Percentiles rank a stretch among this genome's conserved stretches.
Conservation (phyloP, 768 basidiomycete genomes). For the Boletus reticuloceps region DNA sequence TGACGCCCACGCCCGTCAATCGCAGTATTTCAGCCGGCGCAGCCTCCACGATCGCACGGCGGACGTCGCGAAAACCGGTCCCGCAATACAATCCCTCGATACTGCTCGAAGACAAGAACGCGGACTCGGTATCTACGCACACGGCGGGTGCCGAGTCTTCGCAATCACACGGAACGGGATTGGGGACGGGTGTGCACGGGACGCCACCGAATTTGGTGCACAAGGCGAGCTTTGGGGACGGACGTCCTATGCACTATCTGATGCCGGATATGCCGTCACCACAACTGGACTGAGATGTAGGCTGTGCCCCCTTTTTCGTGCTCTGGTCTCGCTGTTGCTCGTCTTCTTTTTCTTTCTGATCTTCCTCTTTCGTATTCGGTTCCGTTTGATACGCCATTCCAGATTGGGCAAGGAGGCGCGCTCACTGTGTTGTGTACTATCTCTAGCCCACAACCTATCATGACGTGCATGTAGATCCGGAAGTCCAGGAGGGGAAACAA, state of each 20-base stretch:
- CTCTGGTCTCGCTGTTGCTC: background rate
- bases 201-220: slow-evolving; percentile 30
- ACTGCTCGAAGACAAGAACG: slow-evolving; percentile 20
- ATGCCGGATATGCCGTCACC: slow-evolving; percentile 56
- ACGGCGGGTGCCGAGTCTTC: slow-evolving; percentile 27
- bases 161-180: slow-evolving; percentile 26
- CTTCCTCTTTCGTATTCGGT: slow-evolving; percentile 2
- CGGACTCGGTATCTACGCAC: slow-evolving; percentile 21
- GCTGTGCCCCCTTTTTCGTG: background rate
- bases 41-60: slow-evolving; percentile 25
- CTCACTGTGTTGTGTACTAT: slow-evolving; percentile 1
- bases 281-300: slow-evolving; percentile 23
- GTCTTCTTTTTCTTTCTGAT: background rate
- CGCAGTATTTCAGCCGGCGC: slow-evolving; percentile 29
- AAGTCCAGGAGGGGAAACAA: background rate
- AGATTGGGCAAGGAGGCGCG: background rate
- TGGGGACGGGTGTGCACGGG: slow-evolving; percentile 5
- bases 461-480: slow-evolving; percentile 1
- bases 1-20: slow-evolving; percentile 19
- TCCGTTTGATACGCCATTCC: slow-evolving; percentile 5
- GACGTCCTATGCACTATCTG: slow-evolving; percentile 51
- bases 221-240: slow-evolving; percentile 46
- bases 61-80: slow-evolving; percentile 53
- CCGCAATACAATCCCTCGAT: slow-evolving; percentile 44
- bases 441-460: slow-evolving; percentile 2